Percentiles rank a stretch among this genome's conserved stretches.
These are phyloP conservation scores for Hypoxylon sp. DNA, from an alignment of 2,329 filamentous ascomycete genomes.

Conservation along the genomic window DNA sequence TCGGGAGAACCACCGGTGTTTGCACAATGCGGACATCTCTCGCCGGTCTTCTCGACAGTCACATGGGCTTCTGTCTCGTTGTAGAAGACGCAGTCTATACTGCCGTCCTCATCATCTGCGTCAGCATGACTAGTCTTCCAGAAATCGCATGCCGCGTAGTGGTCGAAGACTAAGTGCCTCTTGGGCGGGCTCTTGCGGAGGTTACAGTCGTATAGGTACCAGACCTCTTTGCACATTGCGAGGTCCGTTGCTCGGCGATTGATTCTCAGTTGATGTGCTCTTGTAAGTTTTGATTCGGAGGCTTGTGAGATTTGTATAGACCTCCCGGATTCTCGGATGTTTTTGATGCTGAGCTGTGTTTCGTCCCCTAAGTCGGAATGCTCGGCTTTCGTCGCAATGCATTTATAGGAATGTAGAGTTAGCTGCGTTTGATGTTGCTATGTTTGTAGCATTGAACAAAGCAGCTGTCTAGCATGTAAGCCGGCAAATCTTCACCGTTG, in stretches of 20 bases:
- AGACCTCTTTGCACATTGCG: slow-evolving; percentile 30
- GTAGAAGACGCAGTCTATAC: slow-evolving; percentile 16
- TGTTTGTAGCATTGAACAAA: slow-evolving; percentile 12
- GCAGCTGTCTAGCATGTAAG: neutral
- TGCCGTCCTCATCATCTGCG: slow-evolving; percentile 22
- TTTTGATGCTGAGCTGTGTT: slow-evolving; percentile 2
- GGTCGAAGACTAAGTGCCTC: slow-evolving; percentile 31
- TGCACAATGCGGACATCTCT: slow-evolving; percentile 35
- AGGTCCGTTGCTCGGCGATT: neutral
- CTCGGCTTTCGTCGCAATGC: neutral
- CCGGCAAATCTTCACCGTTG: slow-evolving; percentile 20
- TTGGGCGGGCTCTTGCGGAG: slow-evolving; percentile 21
- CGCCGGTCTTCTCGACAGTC: slow-evolving; percentile 19
- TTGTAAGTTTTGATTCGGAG: neutral
- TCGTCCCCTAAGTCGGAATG: neutral
- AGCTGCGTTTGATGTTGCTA: neutral
- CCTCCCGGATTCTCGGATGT: neutral
- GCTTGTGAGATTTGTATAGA: neutral
- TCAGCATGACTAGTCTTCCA: slow-evolving; percentile 17
- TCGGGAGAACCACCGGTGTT: slow-evolving; percentile 31
- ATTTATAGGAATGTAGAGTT: slow-evolving; percentile 2
- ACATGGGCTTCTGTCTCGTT: slow-evolving; percentile 15
- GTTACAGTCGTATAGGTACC: slow-evolving; percentile 36
- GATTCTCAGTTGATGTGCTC: neutral
- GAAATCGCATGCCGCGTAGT: slow-evolving; percentile 23